Evolutionary conservation across 2,329 filamentous ascomycete species (phyloP).

Genomic region (Colletotrichum salicis): DNA sequence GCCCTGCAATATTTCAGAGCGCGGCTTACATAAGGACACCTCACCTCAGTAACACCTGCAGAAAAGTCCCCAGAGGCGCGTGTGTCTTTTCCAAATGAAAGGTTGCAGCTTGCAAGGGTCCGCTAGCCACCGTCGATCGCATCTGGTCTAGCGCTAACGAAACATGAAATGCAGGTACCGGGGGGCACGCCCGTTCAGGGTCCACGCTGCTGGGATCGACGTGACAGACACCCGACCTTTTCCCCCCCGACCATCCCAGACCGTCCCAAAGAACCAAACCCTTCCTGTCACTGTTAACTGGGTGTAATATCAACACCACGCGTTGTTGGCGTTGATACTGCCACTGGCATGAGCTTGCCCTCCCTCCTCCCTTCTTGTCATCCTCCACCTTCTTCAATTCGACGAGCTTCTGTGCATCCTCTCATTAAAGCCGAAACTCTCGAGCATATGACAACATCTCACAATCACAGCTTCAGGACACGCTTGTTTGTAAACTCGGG

Average conservation of each 20-base stretch:
- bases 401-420: background rate
- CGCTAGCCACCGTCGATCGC: conserved; percentile 17
- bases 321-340: background rate
- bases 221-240: conserved; percentile 5
- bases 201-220: conserved; percentile 32
- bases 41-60: background rate
- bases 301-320: background rate
- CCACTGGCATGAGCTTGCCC: background rate
- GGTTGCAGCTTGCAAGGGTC: conserved; percentile 6
- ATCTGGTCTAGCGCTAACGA: conserved; percentile 34
- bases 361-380: background rate
- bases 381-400: background rate
- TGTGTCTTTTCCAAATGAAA: background rate
- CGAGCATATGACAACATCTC: background rate
- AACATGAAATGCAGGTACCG: conserved; percentile 32
- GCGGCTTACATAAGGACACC: conserved; percentile 21
- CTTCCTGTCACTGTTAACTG: background rate
- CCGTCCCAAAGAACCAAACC: no score
- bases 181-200: conserved; percentile 6
- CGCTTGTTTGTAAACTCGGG: conserved; percentile 16
- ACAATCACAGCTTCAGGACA: background rate
- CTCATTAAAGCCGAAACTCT: background rate
- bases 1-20: background rate
- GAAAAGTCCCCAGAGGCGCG: conserved; percentile 30
- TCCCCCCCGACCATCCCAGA: background rate